These are phyloP conservation scores for Cladophialophora immunda DNA, from an alignment of 2,329 filamentous ascomycete species.

Conservation along the genomic window DNA sequence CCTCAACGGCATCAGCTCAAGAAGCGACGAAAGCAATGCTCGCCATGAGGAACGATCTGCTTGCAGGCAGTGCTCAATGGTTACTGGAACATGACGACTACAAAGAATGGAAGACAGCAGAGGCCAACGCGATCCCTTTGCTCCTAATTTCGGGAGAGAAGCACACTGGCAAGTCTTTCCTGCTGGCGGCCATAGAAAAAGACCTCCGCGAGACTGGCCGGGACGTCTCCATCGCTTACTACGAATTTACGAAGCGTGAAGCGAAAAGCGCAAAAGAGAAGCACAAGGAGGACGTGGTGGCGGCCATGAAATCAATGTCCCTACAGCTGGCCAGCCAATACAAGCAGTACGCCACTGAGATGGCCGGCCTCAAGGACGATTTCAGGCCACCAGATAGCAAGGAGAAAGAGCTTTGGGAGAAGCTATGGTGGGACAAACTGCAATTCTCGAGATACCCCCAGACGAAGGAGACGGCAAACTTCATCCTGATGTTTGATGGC, in stretches of 20 bases:
- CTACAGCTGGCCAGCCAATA: conserved; percentile 6
- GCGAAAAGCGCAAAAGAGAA: not conserved
- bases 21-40: not conserved
- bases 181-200: not conserved
- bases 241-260: not conserved
- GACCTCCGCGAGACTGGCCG: not conserved
- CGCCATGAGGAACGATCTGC: not conserved
- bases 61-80: not conserved
- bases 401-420: conserved; percentile 7
- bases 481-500: conserved; percentile 5
- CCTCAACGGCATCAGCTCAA: conserved; percentile 3
- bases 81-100: not conserved
- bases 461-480: conserved; percentile 6
- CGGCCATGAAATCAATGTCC: not conserved
- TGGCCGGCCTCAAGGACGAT: conserved; percentile 11
- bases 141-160: not conserved
- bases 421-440: conserved; percentile 18
- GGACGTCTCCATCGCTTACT: not conserved
- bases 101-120: not conserved
- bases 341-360: conserved; percentile 8
- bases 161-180: not conserved
- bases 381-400: conserved; percentile 8
- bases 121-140: not conserved
- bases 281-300: not conserved
- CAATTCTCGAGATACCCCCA: conserved; percentile 11